These are phyloP conservation scores for Vitis labrusca DNA, from an alignment of 164 flowering plant species.

Conservation along the genomic window DNA sequence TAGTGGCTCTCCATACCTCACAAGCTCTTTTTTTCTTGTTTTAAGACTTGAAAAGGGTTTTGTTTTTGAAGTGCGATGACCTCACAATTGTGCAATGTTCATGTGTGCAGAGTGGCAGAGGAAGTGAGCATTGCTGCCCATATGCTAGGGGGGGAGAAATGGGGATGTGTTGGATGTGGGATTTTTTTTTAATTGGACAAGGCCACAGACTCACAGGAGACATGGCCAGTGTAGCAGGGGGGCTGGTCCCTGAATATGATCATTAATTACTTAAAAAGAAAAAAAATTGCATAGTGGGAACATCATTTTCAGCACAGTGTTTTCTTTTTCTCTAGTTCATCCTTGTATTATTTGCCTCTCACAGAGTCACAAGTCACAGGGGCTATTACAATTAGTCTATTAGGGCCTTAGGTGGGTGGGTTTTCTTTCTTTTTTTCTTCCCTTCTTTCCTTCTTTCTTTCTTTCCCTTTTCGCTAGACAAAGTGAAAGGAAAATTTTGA, in stretches of 20 bases:
- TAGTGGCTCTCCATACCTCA: too few species aligned
- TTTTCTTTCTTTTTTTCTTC: not conserved
- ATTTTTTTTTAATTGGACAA: too few species aligned
- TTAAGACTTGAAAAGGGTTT: too few species aligned
- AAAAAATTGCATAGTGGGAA: not conserved
- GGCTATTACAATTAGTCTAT: not conserved
- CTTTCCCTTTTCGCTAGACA: not conserved
- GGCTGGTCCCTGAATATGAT: not conserved
- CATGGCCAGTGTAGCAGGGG: too few species aligned
- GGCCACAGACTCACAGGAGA: too few species aligned
- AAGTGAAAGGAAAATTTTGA: conserved; percentile 2
- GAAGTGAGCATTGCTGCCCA: conserved; percentile 3
- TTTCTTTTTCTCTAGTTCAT: not conserved
- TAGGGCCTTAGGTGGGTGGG: not conserved
- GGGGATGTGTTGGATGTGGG: not conserved
- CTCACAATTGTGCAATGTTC: too few species aligned
- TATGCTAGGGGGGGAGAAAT: not conserved
- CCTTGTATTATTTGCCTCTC: conserved; percentile 5
- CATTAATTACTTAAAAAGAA: conserved; percentile 1
- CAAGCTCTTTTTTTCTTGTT: too few species aligned
- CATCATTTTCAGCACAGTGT: conserved; percentile 12
- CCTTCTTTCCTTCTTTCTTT: not conserved
- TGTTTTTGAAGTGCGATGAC: too few species aligned
- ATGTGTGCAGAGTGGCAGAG: not conserved
- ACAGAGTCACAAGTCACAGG: not conserved